These are phyloP conservation scores for Cordyceps fumosorosea DNA, from an alignment of 2,329 filamentous ascomycete genomes.

Conservation along the genomic window DNA sequence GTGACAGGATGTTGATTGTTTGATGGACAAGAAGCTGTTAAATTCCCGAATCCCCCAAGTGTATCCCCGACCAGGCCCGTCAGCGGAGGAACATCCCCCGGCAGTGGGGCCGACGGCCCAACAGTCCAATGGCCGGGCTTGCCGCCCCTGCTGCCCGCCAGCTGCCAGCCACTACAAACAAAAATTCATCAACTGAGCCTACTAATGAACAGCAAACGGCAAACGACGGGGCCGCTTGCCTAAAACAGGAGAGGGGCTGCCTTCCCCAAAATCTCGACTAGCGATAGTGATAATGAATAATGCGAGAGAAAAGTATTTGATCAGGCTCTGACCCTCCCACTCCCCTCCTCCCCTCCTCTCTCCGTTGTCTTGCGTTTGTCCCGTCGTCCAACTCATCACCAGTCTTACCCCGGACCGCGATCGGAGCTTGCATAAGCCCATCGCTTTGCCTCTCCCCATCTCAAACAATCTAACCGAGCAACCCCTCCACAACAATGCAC, in stretches of 20 bases:
- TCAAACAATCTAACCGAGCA: not conserved
- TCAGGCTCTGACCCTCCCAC: not conserved
- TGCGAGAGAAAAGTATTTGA: constrained; percentile 7
- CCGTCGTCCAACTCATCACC: not conserved
- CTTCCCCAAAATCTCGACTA: not conserved
- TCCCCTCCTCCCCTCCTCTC: not conserved
- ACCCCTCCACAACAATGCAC: constrained; percentile 26
- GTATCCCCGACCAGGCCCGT: not conserved
- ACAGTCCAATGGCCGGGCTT: not conserved
- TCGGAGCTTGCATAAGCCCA: not conserved
- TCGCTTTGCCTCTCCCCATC: not conserved
- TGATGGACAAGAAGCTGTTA: no score
- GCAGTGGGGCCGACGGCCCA: not conserved
- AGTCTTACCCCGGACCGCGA: not conserved
- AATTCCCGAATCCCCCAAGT: no score
- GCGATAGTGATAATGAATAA: not conserved
- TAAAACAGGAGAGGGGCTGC: constrained; percentile 1
- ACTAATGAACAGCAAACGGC: not conserved
- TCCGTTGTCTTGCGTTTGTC: not conserved
- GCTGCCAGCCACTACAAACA: not conserved
- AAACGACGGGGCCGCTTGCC: not conserved
- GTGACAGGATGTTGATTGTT: no score
- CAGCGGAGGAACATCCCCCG: not conserved
- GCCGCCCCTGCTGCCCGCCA: not conserved
- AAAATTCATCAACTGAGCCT: not conserved